These are phyloP conservation scores for Pleoardoris graminearum DNA, from an alignment of 2,329 filamentous ascomycete genomes.

Conservation along the genomic window DNA sequence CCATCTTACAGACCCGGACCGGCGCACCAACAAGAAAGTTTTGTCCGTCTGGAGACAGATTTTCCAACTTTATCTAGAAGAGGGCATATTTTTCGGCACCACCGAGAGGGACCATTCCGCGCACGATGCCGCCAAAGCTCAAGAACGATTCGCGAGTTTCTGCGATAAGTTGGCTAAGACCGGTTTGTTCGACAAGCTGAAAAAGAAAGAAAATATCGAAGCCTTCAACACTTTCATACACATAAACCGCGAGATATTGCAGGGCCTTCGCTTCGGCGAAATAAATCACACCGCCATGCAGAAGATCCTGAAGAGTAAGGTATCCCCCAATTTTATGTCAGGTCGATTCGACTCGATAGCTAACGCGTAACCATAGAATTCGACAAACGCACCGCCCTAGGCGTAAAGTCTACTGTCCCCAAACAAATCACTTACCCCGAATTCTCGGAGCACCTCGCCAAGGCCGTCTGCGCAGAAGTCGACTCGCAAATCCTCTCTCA, in stretches of 20 bases:
- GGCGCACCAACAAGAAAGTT: constrained; percentile 64
- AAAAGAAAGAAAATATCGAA: constrained; percentile 64
- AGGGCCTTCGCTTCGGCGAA: constrained; percentile 80
- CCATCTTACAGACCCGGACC: constrained; percentile 65
- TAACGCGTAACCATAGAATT: constrained; percentile 70
- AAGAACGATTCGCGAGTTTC: constrained; percentile 71
- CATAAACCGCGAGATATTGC: constrained; percentile 76
- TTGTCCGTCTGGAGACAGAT: constrained; percentile 77
- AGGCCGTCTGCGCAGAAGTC: constrained; percentile 74
- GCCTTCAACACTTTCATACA: constrained; percentile 71
- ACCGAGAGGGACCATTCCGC: constrained; percentile 71
- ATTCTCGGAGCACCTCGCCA: constrained; percentile 68
- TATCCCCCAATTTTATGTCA: background rate
- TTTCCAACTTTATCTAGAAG: constrained; percentile 79
- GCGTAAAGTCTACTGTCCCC: constrained; percentile 66
- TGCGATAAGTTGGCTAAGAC: constrained; percentile 66
- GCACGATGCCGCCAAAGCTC: constrained; percentile 66
- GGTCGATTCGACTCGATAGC: no score
- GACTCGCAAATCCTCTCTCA: constrained; percentile 71
- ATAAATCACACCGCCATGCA: constrained; percentile 76
- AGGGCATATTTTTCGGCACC: constrained; percentile 79
- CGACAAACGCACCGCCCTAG: constrained; percentile 79
- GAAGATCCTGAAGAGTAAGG: constrained; percentile 82
- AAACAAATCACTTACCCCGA: constrained; percentile 59
- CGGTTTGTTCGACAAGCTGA: constrained; percentile 63